phyloP scores from a whole-genome alignment of 352 stramenopile genomes.

The Phytophthora cactorum region DNA sequence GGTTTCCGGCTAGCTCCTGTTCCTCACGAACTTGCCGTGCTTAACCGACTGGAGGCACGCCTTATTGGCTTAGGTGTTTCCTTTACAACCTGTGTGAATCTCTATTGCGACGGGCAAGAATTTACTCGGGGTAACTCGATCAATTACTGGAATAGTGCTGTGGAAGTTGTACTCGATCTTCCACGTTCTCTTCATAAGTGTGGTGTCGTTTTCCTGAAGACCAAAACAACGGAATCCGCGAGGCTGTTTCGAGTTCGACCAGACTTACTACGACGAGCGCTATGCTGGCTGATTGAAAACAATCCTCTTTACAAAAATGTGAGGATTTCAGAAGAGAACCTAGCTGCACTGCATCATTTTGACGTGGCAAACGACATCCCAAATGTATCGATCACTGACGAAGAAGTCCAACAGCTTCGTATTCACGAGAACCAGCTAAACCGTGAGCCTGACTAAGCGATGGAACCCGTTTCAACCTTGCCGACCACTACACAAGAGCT shows the following conservation, averaged over 20 bases:
- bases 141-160: constrained; percentile 19
- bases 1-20: not conserved
- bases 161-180: not conserved
- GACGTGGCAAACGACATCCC: not conserved
- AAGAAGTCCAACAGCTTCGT: not conserved
- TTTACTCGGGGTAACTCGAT: constrained; percentile 20
- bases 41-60: constrained; percentile 14
- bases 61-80: constrained; percentile 15
- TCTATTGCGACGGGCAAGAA: constrained; percentile 11
- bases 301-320: constrained; percentile 11
- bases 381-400: not conserved
- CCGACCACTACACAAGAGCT: no score
- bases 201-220: constrained; percentile 1
- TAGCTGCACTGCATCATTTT: not conserved
- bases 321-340: constrained; percentile 1
- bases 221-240: not conserved
- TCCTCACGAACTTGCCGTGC: constrained; percentile 2
- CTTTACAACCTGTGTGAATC: constrained; percentile 14
- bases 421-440: not conserved
- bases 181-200: constrained; percentile 2
- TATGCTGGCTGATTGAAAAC: constrained; percentile 5
- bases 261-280: constrained; percentile 2
- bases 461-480: no score
- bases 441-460: not conserved
- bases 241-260: constrained; percentile 3